Conservation (phyloP, 495 filamentous ascomycete species). For the Mytilinidion resinicola region DNA sequence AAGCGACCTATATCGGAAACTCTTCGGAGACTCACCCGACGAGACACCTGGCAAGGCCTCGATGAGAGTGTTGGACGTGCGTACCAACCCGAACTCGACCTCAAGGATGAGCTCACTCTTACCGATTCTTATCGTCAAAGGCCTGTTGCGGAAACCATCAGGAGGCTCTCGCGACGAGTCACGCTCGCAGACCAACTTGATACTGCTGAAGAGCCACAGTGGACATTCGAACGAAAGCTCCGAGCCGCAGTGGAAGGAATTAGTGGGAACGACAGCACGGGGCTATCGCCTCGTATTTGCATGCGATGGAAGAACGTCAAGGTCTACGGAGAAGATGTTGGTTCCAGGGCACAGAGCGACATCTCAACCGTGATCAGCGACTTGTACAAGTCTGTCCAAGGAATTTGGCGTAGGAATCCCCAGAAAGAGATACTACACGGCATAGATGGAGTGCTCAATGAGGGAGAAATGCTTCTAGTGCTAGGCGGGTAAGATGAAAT, state of each 20-base stretch:
- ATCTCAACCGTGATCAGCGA: background rate
- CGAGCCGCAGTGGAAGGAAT: background rate
- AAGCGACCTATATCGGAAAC: too few species aligned
- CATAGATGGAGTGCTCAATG: background rate
- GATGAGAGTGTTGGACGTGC: too few species aligned
- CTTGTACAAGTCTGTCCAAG: background rate
- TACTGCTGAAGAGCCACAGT: background rate
- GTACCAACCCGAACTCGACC: too few species aligned
- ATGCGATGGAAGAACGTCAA: background rate
- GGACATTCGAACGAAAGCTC: background rate
- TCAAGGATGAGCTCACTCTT: too few species aligned
- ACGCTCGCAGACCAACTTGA: background rate
- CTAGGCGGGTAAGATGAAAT: background rate
- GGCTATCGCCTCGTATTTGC: background rate
- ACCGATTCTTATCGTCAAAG: background rate
- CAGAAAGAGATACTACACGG: background rate
- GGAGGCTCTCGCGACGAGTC: background rate
- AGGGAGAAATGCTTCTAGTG: background rate
- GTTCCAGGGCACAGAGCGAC: background rate
- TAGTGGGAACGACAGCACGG: background rate
- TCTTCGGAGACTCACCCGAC: too few species aligned
- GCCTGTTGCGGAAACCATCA: background rate
- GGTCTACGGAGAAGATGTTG: background rate
- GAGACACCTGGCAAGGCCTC: too few species aligned
- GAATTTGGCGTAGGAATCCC: background rate